Evolutionary conservation across 108 stramenopile species (phyloP), one percentile per base, ranked within the genome.

Genomic region (Cyclotella baltica): DNA sequence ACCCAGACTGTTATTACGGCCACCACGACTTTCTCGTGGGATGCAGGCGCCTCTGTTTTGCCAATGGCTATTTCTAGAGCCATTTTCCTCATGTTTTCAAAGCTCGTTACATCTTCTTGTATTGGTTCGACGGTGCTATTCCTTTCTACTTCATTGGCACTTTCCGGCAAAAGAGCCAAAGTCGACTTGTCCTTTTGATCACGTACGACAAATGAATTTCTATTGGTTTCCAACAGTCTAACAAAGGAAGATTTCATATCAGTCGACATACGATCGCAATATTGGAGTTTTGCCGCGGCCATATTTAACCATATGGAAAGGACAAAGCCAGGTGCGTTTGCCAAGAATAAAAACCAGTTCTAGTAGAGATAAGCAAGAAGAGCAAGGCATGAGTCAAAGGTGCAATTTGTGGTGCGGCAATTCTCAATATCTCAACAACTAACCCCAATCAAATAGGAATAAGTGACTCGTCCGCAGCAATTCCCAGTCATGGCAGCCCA

Each of bases 401-500:
- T 23, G 46, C 8, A 20, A 35, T 31, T 36, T 31, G 51, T 2
- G n/a, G 31, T 5, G 27, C 33, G 22, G 23, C n/a, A n/a, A n/a
- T n/a, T n/a, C n/a, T n/a, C n/a, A n/a, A 20, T 36, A 23, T 11
- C 16, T 10, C 6, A 13, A 29, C 5, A 10, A 36, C 38, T 48
- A 5, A 79, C 77, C 58, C 76, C 37, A 66, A 83, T 55, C 27
- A 93, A 66, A 62, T 88, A 73, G 4, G 80, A 74, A 73, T 95
- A 95, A 1, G 71, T 35, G 2, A 92, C 43, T 92, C 94, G 92
- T 28, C 93, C 93, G 28, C 78, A 48, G 40, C 88, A 89, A 73
- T 91, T 92, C 11, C 91, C 91, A 27, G 84, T 75, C 91, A 92
- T 95, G 56, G 90, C 87, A 8, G 88, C 93, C 90, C 90, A 92